A percentile compares a stretch with the other conserved stretches of the same genome.
phyloP scores from a whole-genome alignment of 768 basidiomycete genomes.

The Fomitopsis serialis region DNA sequence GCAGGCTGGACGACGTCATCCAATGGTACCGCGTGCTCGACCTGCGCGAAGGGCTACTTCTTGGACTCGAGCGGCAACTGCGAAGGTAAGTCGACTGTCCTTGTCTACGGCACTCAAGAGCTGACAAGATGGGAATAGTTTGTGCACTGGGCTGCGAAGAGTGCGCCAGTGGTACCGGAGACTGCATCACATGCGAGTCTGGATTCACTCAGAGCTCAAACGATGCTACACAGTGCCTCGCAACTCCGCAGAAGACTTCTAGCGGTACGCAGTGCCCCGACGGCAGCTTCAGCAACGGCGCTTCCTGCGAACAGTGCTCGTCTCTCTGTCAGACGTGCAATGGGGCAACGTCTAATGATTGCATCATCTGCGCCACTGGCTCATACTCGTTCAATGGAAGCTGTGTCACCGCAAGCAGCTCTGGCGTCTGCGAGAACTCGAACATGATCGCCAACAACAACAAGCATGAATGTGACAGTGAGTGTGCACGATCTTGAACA shows the following conservation, averaged over 20 bases:
- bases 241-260: constrained; percentile 43
- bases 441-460: constrained; percentile 73
- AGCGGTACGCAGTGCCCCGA: constrained; percentile 56
- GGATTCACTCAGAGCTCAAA: constrained; percentile 64
- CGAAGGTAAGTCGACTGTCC: constrained; percentile 55
- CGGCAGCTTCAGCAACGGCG: constrained; percentile 56
- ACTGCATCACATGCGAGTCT: constrained; percentile 67
- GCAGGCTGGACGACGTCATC: constrained; percentile 66
- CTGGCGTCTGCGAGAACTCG: constrained; percentile 71
- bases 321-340: constrained; percentile 66
- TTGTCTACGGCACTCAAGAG: background rate
- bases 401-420: constrained; percentile 60
- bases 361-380: constrained; percentile 60
- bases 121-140: constrained; percentile 31
- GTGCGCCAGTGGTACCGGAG: constrained; percentile 64
- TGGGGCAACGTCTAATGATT: constrained; percentile 63
- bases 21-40: constrained; percentile 74
- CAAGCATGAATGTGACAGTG: constrained; percentile 82
- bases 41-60: constrained; percentile 76
- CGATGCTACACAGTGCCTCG: constrained; percentile 62
- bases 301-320: constrained; percentile 54
- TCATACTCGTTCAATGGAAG: constrained; percentile 59
- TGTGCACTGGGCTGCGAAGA: constrained; percentile 69
- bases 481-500: constrained; percentile 23
- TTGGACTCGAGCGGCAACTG: constrained; percentile 65